phyloP scores from a whole-genome alignment of 805 yeast genomes.

The Barnettozyma botsteinii region DNA sequence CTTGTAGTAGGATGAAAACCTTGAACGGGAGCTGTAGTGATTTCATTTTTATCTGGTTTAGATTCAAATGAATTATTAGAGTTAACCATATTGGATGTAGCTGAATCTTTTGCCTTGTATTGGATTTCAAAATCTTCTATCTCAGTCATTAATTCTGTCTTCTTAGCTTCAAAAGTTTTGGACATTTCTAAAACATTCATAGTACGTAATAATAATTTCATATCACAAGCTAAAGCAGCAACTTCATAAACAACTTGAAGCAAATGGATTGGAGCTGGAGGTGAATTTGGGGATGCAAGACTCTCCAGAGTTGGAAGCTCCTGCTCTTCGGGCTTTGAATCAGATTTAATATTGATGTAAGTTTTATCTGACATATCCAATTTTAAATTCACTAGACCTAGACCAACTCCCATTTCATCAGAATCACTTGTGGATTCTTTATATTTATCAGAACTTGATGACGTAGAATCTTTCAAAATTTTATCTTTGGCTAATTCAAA shows the following conservation, averaged over 20 bases:
- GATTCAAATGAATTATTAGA: no score
- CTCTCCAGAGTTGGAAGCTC: conserved; percentile 46
- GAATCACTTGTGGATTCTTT: conserved; percentile 21
- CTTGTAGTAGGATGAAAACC: background rate
- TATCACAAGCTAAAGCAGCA: conserved; percentile 56
- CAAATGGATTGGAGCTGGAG: conserved; percentile 48
- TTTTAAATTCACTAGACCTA: conserved; percentile 21
- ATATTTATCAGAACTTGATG: conserved; percentile 19
- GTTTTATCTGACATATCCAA: conserved; percentile 1
- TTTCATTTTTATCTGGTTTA: background rate
- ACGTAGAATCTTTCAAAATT: background rate
- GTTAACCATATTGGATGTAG: no score
- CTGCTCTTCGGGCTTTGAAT: conserved; percentile 18
- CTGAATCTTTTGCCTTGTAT: no score
- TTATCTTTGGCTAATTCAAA: conserved; percentile 11
- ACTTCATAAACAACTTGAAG: conserved; percentile 58
- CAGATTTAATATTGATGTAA: conserved; percentile 8
- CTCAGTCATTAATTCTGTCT: conserved; percentile 16
- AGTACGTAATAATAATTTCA: conserved; percentile 55
- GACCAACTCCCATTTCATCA: conserved; percentile 24
- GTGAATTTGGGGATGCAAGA: conserved; percentile 48
- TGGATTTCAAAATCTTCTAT: conserved; percentile 10
- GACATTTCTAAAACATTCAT: conserved; percentile 50
- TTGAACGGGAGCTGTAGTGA: background rate
- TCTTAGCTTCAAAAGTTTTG: conserved; percentile 30